Base-by-base conservation (phyloP, 1,284 basidiomycete genomes). In the Acaromyces ingoldii region DNA sequence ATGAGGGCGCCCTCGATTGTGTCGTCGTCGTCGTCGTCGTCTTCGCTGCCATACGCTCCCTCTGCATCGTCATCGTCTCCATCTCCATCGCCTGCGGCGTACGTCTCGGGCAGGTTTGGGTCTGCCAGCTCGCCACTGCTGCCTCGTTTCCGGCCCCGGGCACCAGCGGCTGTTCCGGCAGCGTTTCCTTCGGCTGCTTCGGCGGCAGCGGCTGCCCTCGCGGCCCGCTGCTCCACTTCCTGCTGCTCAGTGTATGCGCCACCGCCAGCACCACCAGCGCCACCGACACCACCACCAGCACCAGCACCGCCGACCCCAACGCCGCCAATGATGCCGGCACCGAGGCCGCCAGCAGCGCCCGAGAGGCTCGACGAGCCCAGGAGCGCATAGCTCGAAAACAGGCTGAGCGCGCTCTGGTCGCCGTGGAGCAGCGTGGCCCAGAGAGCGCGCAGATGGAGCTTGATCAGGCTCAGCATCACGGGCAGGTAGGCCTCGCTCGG, bases 401-500 rank as follows among this genome's bases (percentile, higher is more conserved):
- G 55, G 37, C 58, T 60, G 31, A 70, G 53, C 6, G 66, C 66
- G n/a, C 57, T 57, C 17, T 56, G 63, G 39, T 60, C 51, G 13
- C 48, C 40, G 13, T 42, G 15, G 21, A 38, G 58, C 10, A 67
- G 22, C 6, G 70, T 63, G 6, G 65, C 84, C 85, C 88, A 92
- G 17, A 89, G 70, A 55, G 88, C 90, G n/a, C 85, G 83, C 2
- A 84, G 70, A 74, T 97, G 89, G 11, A 99, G 78, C 74, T 88
- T 89, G 51, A 84, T 77, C 42, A 98, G 79, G 4, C 88, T 91
- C 19, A 97, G 77, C 25, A 84, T 76, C 25, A 93, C 88, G 0
- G 92, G 91, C 26, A 96, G 78, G 74, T 89, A 91, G 0, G 91
- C 91, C 68, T 95, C 91, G 42, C 79, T 76, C 21, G 5, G 21